Conservation (phyloP, 345 rosid genomes). For the Eucalyptus viminalis region DNA sequence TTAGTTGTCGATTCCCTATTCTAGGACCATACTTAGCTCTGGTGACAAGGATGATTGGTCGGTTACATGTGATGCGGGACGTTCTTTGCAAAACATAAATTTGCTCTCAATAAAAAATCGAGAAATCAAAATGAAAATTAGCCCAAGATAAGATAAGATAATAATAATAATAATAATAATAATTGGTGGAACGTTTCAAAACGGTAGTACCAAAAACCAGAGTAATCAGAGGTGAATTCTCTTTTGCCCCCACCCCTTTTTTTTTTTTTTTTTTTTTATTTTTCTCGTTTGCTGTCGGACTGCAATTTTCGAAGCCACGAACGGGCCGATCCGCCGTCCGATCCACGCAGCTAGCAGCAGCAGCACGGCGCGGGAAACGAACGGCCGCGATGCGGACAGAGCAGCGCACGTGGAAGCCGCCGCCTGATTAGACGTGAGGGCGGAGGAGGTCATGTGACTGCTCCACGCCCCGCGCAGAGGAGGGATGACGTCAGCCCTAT, state of each 20-base stretch:
- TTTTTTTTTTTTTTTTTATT: neutral
- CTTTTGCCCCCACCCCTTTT: neutral
- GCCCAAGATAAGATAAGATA: neutral
- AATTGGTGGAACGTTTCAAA: neutral
- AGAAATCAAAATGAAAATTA: neutral
- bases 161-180: too few relatives aligned
- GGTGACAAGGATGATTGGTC: too few relatives aligned
- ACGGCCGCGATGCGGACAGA: neutral
- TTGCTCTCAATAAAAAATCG: too few relatives aligned
- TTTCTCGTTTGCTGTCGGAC: neutral
- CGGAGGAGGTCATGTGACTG: neutral
- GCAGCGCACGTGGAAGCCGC: slow-evolving; percentile 12
- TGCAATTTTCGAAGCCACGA: neutral
- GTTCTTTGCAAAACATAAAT: neutral
- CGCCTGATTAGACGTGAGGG: slow-evolving; percentile 11
- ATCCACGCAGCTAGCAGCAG: neutral
- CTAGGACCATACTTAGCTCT: fast-evolving
- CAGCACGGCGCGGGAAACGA: neutral
- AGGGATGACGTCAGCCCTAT: neutral
- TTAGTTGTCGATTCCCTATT: too few relatives aligned
- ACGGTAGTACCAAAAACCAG: neutral
- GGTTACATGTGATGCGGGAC: fast-evolving
- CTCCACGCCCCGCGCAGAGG: neutral
- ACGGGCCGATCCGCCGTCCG: neutral
- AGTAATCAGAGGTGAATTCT: neutral